These are phyloP conservation scores for Lasiosphaeriaceae sp. DNA, from an alignment of 495 filamentous ascomycete genomes.

Conservation along the genomic window DNA sequence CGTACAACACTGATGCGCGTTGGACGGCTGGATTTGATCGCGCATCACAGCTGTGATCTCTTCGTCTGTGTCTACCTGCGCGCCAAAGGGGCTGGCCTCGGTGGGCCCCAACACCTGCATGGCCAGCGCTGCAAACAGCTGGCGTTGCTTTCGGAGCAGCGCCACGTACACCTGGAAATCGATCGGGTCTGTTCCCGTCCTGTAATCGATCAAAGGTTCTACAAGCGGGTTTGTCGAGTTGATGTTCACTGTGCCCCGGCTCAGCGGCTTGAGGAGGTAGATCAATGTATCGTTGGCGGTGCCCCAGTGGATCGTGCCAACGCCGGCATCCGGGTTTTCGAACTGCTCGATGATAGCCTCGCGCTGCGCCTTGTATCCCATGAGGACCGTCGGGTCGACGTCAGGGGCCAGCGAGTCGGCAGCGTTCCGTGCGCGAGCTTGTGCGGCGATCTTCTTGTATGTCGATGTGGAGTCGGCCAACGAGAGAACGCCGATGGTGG, in stretches of 20 bases:
- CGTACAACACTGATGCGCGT: constrained; percentile 38
- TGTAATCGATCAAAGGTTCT: constrained; percentile 29
- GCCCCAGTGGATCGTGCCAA: constrained; percentile 32
- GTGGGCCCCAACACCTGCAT: constrained; percentile 37
- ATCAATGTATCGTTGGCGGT: constrained; percentile 29
- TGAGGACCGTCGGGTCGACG: constrained; percentile 33
- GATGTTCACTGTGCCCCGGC: constrained; percentile 39
- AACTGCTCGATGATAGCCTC: constrained; percentile 25
- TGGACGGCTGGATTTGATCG: constrained; percentile 27
- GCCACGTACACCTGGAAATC: constrained; percentile 31
- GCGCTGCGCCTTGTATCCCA: constrained; percentile 32
- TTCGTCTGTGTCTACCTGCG: constrained; percentile 18
- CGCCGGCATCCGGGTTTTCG: constrained; percentile 17
- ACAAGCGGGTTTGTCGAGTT: constrained; percentile 33
- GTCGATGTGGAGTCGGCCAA: constrained; percentile 26
- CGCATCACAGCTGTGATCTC: constrained; percentile 26
- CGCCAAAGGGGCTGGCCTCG: constrained; percentile 29
- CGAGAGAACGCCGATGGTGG: constrained; percentile 32
- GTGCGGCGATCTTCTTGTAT: constrained; percentile 27
- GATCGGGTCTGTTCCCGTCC: constrained; percentile 31
- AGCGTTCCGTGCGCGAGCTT: constrained; percentile 27
- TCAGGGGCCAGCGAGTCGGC: constrained; percentile 32
- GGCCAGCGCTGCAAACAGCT: constrained; percentile 36
- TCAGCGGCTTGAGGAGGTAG: constrained; percentile 39
- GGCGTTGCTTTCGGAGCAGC: constrained; percentile 33